Conservation (phyloP, 495 filamentous ascomycete species). For the Podospora tetraspora region DNA sequence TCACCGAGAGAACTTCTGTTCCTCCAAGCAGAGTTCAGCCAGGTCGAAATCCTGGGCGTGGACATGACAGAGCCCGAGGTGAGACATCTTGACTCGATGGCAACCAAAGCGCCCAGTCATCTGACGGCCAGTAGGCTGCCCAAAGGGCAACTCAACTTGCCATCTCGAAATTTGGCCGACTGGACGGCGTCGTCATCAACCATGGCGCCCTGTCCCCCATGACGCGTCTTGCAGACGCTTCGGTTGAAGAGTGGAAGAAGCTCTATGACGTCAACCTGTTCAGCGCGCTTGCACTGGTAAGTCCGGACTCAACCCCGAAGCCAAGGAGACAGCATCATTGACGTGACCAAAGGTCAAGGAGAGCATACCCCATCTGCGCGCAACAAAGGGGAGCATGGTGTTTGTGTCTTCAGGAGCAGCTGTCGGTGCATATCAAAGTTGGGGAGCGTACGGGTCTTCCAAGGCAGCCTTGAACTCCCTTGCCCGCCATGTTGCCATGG, state of each 20-base stretch:
- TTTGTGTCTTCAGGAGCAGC: conserved; percentile 78
- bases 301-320: conserved; percentile 23
- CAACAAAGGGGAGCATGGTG: conserved; percentile 62
- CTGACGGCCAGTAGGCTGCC: conserved; percentile 42
- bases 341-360: conserved; percentile 57
- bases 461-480: conserved; percentile 91
- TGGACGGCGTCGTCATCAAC: conserved; percentile 84
- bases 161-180: conserved; percentile 55
- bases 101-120: not conserved
- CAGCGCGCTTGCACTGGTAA: conserved; percentile 70
- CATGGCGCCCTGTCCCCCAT: conserved; percentile 79
- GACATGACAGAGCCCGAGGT: conserved; percentile 65
- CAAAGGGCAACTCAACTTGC: conserved; percentile 59
- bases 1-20: conserved; percentile 58
- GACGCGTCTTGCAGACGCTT: conserved; percentile 59
- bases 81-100: conserved; percentile 7
- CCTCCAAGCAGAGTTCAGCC: conserved; percentile 59
- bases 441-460: conserved; percentile 74
- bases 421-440: too few species aligned
- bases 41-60: conserved; percentile 67
- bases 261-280: conserved; percentile 81
- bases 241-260: conserved; percentile 66
- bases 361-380: conserved; percentile 64
- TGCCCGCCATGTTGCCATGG: conserved; percentile 61
- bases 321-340: conserved; percentile 3